Evolutionary conservation across 129 eudicot genomes (phyloP), one percentile per base, ranked within the genome.

Genomic region (Silybum marianum): DNA sequence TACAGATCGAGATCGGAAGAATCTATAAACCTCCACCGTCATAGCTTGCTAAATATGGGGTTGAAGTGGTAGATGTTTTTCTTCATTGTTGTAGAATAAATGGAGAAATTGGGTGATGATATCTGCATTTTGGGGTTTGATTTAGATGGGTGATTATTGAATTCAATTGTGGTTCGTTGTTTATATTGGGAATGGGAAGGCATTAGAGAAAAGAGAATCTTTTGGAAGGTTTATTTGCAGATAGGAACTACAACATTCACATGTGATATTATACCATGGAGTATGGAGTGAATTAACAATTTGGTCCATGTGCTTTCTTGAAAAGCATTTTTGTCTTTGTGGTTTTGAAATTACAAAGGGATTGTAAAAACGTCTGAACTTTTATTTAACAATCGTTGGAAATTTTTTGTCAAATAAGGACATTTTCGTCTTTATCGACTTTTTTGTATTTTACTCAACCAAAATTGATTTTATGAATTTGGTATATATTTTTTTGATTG

Each of bases 11-110:
- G 24, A 58, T 70, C 75, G 84, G 73, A 67, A 34, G 22, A 36
- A 60, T 39, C 13, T 72, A 40, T 1, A 48, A 28, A 22, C 36
- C 72, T 54, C 9, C 19, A 80, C 67, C 13, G 89, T 77, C 78
- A 81, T 70, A 60, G 78, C 65, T 80, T 85, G 84, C 44, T 32
- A 78, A 69, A 78, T 65, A 81, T 60, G 30, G 70, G 51, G 40
- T 83, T 70, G 19, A 78, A 72, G 0, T 32, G 36, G 78, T 67
- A 74, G 80, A 65, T 81, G 2, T 69, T 80, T 19, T 84, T 86
- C 44, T 78, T 87, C 89, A 83, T 90, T 73, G 22, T 60, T 11
- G 18, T 2, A 13, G 19, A 44, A 77, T 24, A 16, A 18, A 25
- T 3, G 69, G 32, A 34, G 42, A 73, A 16, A 25, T 71, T 9